Conservation (phyloP, 306 rosid genomes). For the Cotoneaster glaucophyllus region DNA sequence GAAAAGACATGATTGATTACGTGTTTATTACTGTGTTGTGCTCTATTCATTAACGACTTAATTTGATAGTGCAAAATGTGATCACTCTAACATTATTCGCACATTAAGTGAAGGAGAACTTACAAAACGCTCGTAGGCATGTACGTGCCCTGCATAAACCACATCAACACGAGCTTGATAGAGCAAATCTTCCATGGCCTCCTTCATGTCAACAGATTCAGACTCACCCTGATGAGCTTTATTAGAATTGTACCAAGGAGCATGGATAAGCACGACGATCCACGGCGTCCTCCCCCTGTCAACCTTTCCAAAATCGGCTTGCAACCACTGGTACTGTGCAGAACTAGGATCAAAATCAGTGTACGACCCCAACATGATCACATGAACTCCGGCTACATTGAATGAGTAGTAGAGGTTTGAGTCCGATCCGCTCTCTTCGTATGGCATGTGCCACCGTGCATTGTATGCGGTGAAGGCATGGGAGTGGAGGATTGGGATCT, state of each 20-base stretch:
- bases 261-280: conserved; percentile 57
- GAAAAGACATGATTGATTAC: no score
- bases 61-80: neutral
- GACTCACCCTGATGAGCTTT: conserved; percentile 60
- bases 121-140: conserved; percentile 90
- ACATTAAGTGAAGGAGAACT: conserved; percentile 13
- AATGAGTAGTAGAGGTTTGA: conserved; percentile 88
- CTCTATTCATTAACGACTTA: no score
- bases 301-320: conserved; percentile 41
- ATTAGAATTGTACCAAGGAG: conserved; percentile 88
- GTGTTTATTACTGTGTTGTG: no score
- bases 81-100: neutral
- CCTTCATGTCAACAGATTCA: conserved; percentile 58
- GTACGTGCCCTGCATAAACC: conserved; percentile 78
- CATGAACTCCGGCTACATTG: conserved; percentile 63
- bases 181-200: conserved; percentile 61
- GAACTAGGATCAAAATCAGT: conserved; percentile 44
- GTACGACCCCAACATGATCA: conserved; percentile 84
- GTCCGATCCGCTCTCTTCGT: conserved; percentile 50
- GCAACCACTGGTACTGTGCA: conserved; percentile 62
- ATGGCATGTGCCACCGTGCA: conserved; percentile 84
- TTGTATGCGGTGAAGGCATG: conserved; percentile 63
- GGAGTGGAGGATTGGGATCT: conserved; percentile 25
- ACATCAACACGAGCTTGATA: conserved; percentile 60
- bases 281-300: conserved; percentile 59